A percentile compares a stretch with the other conserved stretches of the same genome.
These are phyloP conservation scores for Mollisia scopiformis DNA, from an alignment of 2,329 filamentous ascomycete species.

Conservation along the genomic window DNA sequence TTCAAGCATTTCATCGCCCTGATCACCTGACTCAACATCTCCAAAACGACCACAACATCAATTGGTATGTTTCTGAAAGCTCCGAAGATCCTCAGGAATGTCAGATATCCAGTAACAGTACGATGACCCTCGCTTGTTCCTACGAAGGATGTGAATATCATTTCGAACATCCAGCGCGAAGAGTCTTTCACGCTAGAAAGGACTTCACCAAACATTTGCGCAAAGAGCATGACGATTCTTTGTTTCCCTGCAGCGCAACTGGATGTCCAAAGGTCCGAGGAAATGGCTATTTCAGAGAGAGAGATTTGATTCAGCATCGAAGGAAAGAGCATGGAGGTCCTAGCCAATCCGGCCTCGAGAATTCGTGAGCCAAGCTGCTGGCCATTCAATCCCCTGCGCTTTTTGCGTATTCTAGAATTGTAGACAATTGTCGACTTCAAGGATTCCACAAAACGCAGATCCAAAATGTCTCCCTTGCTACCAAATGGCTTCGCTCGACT, in stretches of 20 bases:
- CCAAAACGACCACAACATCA: constrained; percentile 39
- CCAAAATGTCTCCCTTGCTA: too few species aligned
- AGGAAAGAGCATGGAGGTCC: constrained; percentile 3
- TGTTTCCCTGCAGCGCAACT: constrained; percentile 34
- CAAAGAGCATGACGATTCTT: constrained; percentile 37
- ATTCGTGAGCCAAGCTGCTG: too few species aligned
- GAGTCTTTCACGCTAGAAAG: constrained; percentile 16
- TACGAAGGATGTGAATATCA: constrained; percentile 8
- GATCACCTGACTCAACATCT: constrained; percentile 43
- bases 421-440: too few species aligned
- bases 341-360: neutral
- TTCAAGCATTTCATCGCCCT: constrained; percentile 39
- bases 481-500: too few species aligned
- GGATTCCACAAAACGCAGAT: too few species aligned
- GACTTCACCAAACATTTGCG: constrained; percentile 40
- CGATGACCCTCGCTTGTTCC: too few species aligned
- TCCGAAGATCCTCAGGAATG: too few species aligned
- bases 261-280: constrained; percentile 29
- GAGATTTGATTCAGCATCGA: constrained; percentile 19
- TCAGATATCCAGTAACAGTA: too few species aligned
- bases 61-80: constrained; percentile 11
- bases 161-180: neutral
- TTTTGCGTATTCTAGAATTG: too few species aligned
- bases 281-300: constrained; percentile 17
- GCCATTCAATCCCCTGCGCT: too few species aligned